Percentiles rank a stretch among this genome's conserved stretches.
phyloP scores from a whole-genome alignment of 371 early-diverging fungal genomes.

The Mortierella sp. region DNA sequence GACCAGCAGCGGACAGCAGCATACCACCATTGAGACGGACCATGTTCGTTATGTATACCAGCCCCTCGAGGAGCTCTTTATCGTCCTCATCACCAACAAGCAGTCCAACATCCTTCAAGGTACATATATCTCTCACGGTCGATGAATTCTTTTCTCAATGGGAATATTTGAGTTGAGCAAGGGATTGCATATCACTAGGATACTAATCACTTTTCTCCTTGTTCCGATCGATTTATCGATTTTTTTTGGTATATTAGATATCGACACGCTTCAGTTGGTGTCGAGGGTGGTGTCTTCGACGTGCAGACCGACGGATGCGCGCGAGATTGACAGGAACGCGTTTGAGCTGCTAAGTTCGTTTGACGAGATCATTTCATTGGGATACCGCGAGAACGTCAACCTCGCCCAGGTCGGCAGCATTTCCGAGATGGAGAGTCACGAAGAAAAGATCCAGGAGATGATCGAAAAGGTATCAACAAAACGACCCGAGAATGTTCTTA shows the following conservation, averaged over 20 bases:
- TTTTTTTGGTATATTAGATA: slow-evolving; percentile 74
- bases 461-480: slow-evolving; percentile 93
- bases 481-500: too few species aligned
- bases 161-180: slow-evolving; percentile 72
- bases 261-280: slow-evolving; percentile 91
- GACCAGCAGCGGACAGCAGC: slow-evolving; percentile 91
- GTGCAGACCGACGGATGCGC: slow-evolving; percentile 86
- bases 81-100: slow-evolving; percentile 63
- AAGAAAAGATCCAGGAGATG: slow-evolving; percentile 95
- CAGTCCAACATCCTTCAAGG: slow-evolving; percentile 92
- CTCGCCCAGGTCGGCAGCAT: slow-evolving; percentile 92
- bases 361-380: slow-evolving; percentile 95
- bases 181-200: slow-evolving; percentile 71
- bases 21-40: slow-evolving; percentile 97
- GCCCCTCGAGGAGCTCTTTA: slow-evolving; percentile 94
- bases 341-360: slow-evolving; percentile 94
- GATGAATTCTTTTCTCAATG: slow-evolving; percentile 74
- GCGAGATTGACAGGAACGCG: slow-evolving; percentile 74
- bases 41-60: slow-evolving; percentile 97
- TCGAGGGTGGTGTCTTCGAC: slow-evolving; percentile 93
- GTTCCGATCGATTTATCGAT: too few species aligned
- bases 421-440: slow-evolving; percentile 95
- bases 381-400: slow-evolving; percentile 81
- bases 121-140: slow-evolving; percentile 91
- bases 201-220: slow-evolving; percentile 67